Percentiles rank a stretch among this genome's conserved stretches.
phyloP scores from a whole-genome alignment of 768 basidiomycete genomes.

The Obba rivulosa region DNA sequence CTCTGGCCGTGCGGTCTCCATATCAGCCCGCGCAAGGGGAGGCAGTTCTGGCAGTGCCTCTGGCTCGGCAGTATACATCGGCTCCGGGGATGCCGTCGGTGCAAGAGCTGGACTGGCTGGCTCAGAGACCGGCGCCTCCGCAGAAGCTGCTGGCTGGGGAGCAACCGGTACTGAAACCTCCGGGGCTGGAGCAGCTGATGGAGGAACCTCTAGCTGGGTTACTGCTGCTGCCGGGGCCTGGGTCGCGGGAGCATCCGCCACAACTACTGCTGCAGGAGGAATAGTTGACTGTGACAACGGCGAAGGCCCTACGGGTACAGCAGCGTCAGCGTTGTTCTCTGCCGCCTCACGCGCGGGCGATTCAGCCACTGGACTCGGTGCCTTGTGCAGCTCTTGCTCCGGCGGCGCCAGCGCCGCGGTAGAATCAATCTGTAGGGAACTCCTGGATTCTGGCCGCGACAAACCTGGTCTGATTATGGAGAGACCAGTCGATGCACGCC shows the following conservation, averaged over 20 bases:
- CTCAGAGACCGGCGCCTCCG: not conserved
- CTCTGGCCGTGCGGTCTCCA: not conserved
- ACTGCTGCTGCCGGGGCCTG: constrained; percentile 4
- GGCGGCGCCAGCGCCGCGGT: constrained; percentile 22
- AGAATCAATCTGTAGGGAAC: constrained; percentile 25
- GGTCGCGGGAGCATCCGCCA: constrained; percentile 10
- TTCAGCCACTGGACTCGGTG: constrained; percentile 66
- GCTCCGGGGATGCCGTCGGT: constrained; percentile 7
- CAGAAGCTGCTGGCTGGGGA: not conserved
- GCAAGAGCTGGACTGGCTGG: constrained; percentile 1
- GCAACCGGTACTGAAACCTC: not conserved
- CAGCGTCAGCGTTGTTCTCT: constrained; percentile 8
- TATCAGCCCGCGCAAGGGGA: too few relatives aligned
- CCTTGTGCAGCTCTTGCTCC: constrained; percentile 12
- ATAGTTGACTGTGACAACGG: constrained; percentile 14
- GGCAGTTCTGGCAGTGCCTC: too few relatives aligned
- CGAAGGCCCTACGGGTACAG: constrained; percentile 16
- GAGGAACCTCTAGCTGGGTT: not conserved
- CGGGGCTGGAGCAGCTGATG: not conserved
- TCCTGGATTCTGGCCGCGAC: constrained; percentile 17
- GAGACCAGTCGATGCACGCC: constrained; percentile 56
- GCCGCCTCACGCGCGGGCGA: constrained; percentile 55
- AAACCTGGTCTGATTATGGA: constrained; percentile 24
- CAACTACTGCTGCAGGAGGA: not conserved
- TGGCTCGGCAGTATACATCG: not conserved